Evolutionary conservation across 176 grass and related monocot genomes (phyloP).

Genomic region (Aegilops sharonensis): DNA sequence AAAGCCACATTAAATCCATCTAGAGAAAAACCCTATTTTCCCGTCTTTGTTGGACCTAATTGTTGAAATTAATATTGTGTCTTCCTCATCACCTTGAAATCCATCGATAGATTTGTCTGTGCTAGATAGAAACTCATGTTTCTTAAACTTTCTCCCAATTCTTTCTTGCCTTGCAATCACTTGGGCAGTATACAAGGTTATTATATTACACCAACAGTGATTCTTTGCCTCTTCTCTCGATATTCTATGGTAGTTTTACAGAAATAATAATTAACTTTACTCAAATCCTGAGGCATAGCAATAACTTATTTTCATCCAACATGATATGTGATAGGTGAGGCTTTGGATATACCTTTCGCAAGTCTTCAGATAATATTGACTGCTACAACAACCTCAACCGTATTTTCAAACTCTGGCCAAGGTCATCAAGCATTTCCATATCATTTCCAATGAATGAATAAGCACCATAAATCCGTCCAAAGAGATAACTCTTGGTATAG

Average conservation of each 20-base stretch:
- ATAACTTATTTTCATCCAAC: conserved; percentile 16
- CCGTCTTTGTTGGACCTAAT: conserved; percentile 69
- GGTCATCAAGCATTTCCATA: conserved; percentile 55
- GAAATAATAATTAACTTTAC: conserved; percentile 27
- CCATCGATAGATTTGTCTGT: conserved; percentile 58
- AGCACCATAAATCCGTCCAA: conserved; percentile 52
- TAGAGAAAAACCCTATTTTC: conserved; percentile 59
- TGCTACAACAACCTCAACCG: conserved; percentile 52
- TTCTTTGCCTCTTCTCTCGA: conserved; percentile 30
- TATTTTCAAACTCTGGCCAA: conserved; percentile 71
- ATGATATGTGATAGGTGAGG: background rate
- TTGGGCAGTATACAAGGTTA: conserved; percentile 62
- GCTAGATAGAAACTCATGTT: conserved; percentile 60
- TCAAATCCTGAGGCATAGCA: background rate
- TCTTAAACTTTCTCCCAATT: conserved; percentile 49
- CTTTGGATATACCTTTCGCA: conserved; percentile 47
- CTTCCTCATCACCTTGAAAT: conserved; percentile 80
- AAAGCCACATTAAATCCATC: conserved; percentile 70
- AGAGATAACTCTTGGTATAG: conserved; percentile 47
- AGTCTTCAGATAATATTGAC: conserved; percentile 59
- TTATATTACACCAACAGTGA: conserved; percentile 68
- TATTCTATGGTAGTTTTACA: conserved; percentile 31
- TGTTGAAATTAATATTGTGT: conserved; percentile 77
- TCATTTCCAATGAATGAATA: conserved; percentile 76
- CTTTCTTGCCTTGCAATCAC: conserved; percentile 63